Percentiles rank a stretch among this genome's conserved stretches.
Evolutionary conservation across 1,284 basidiomycete species (phyloP).

Genomic region (Peniophora sp.): DNA sequence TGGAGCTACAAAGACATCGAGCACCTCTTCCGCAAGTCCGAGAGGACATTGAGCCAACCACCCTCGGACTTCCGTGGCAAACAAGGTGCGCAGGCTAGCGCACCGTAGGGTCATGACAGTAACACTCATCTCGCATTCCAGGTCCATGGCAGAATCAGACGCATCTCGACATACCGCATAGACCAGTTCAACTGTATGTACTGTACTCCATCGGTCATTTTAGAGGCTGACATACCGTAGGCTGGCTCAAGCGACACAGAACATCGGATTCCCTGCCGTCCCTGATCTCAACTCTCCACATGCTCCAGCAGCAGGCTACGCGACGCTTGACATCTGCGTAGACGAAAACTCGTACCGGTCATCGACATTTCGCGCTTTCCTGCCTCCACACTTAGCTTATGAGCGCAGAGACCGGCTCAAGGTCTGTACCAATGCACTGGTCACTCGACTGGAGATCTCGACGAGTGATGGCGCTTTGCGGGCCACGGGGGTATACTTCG

Average conservation of each 20-base stretch:
- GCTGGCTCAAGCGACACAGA: background rate
- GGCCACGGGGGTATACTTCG: constrained; percentile 6
- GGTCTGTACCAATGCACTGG: constrained; percentile 2
- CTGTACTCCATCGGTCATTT: too few relatives aligned
- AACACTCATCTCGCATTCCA: too few relatives aligned
- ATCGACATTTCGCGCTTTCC: constrained; percentile 1
- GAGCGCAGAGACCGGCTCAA: background rate
- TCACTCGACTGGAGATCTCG: background rate
- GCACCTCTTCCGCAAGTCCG: constrained; percentile 23
- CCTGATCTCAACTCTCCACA: constrained; percentile 2
- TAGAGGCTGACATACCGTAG: background rate
- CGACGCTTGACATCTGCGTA: background rate
- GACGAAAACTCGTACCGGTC: background rate
- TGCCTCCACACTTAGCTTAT: background rate
- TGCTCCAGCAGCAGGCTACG: constrained; percentile 1
- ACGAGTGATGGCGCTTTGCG: background rate
- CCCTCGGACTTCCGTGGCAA: constrained; percentile 11
- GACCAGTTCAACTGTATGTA: too few relatives aligned
- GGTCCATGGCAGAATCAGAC: too few relatives aligned
- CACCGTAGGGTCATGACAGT: background rate
- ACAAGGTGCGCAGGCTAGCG: constrained; percentile 7
- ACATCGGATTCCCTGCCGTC: constrained; percentile 4
- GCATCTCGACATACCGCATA: too few relatives aligned
- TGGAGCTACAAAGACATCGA: constrained; percentile 23
- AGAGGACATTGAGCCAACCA: constrained; percentile 11